These are phyloP conservation scores for Suillus ampliporus DNA, from an alignment of 768 basidiomycete genomes.

Conservation along the genomic window DNA sequence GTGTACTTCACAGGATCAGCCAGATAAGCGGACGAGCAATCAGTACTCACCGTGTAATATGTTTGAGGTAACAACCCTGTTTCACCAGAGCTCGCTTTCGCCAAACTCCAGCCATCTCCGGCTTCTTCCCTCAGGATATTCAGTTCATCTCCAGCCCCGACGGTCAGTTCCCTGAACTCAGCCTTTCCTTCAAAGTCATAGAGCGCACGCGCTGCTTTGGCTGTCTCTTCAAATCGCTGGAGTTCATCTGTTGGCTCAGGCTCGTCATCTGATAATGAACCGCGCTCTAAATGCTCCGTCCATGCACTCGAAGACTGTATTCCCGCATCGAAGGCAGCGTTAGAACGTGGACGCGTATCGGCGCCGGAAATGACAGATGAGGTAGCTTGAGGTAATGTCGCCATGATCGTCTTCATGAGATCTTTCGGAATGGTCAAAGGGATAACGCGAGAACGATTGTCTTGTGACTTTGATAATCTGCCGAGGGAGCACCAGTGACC, in stretches of 20 bases:
- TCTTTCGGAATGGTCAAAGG: neutral
- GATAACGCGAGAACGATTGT: neutral
- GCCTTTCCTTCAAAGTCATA: constrained; percentile 78
- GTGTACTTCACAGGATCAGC: constrained; percentile 57
- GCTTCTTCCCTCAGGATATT: constrained; percentile 74
- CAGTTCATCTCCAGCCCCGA: constrained; percentile 72
- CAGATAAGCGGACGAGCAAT: neutral
- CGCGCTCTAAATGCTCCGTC: constrained; percentile 63
- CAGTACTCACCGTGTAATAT: constrained; percentile 70
- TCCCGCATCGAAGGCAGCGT: constrained; percentile 70
- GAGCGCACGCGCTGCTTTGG: constrained; percentile 63
- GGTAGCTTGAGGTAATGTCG: constrained; percentile 41
- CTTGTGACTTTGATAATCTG: too few relatives aligned
- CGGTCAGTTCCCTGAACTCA: constrained; percentile 73
- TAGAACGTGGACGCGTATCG: constrained; percentile 35
- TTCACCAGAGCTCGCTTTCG: constrained; percentile 59
- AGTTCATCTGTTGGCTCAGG: constrained; percentile 42
- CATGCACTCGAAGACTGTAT: constrained; percentile 80
- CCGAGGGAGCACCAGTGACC: neutral
- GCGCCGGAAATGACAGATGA: constrained; percentile 22
- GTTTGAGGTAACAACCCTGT: constrained; percentile 71
- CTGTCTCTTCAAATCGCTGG: constrained; percentile 14
- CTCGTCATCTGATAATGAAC: constrained; percentile 58
- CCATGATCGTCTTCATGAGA: constrained; percentile 29
- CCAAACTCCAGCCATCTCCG: constrained; percentile 84